Evolutionary conservation across 1,284 basidiomycete genomes (phyloP), one percentile per base, ranked within the genome.

Genomic region (Apiotrichum mycotoxinovorans): DNA sequence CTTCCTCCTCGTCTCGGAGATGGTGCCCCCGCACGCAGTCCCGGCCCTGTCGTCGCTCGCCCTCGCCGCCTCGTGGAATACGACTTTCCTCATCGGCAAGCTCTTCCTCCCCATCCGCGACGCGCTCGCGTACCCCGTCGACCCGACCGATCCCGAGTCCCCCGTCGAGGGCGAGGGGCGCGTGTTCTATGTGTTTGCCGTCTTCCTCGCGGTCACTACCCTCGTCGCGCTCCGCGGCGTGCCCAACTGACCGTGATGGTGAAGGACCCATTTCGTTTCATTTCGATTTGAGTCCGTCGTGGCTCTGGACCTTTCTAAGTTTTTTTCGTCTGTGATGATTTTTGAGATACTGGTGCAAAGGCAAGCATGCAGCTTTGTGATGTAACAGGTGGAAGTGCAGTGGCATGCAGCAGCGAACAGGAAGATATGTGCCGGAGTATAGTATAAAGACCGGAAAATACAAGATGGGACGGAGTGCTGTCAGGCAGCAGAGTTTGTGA

Each of bases 1-100:
- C 0, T 96, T 93, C 71, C 85, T 97, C 42, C 87, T 96, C 75
- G 86, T 95, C 33, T 86, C 91, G n/a, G 93, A 97, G 70, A 83
- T 96, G 25, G 87, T 92, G 0, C 93, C 93, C 1, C 20, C 51
- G 52, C 64, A 91, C 87, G 88, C 90, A 38, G 87, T 91, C 15
- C 88, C 90, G 11, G 85, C 88, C 1, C 80, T 93, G 9, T 91
- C 92, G 0, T 89, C 89, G 1, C 81, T 93, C 11, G 87, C 86
- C 0, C 79, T 95, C 23, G 88, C 89, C 10, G 67, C 89, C n/a
- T 92, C 91, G 67, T 96, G 91, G 92, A 82, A 86, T 46, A 80
- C 83, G 22, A 94, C 92, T 72, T 92, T 94, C 70, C 54, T 87
- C 62, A 86, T 95, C 38, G 89, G 89, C 4, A 79, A 92, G 3